Evolutionary conservation across 495 filamentous ascomycete genomes (phyloP).

Genomic region (Parathielavia hyrcaniae): DNA sequence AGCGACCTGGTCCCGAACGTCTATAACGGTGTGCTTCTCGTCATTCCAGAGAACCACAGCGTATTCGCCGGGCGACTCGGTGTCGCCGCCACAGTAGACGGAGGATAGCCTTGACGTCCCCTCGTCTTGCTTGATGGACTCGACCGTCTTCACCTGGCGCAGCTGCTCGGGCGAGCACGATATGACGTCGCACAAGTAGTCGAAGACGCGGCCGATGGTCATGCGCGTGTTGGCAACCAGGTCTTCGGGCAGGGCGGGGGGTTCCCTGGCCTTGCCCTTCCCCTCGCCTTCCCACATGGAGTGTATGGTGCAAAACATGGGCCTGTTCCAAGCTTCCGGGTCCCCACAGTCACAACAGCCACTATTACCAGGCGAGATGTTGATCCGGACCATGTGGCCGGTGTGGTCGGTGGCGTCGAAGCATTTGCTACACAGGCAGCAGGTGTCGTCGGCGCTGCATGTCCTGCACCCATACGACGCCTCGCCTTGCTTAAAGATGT

Average conservation of each 20-base stretch:
- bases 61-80: conserved; percentile 56
- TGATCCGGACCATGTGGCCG: conserved; percentile 84
- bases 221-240: conserved; percentile 67
- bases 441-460: conserved; percentile 81
- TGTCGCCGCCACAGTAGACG: conserved; percentile 62
- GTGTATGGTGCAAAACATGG: conserved; percentile 90
- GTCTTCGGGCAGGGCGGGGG: conserved; percentile 58
- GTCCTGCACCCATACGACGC: conserved; percentile 91
- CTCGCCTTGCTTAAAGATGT: conserved; percentile 90
- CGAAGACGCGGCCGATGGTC: conserved; percentile 77
- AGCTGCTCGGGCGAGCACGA: conserved; percentile 96
- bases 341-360: conserved; percentile 98
- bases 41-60: conserved; percentile 95
- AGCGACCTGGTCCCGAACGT: conserved; percentile 82
- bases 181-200: conserved; percentile 95
- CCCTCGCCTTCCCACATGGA: conserved; percentile 52
- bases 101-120: conserved; percentile 65
- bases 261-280: conserved; percentile 60
- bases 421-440: conserved; percentile 80
- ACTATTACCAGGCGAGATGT: conserved; percentile 77
- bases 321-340: conserved; percentile 81
- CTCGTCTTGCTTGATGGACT: conserved; percentile 77
- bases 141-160: conserved; percentile 71
- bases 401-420: conserved; percentile 94
- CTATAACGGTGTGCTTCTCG: conserved; percentile 93